A percentile compares a stretch with the other conserved stretches of the same genome.
These are phyloP conservation scores for Helianthus tuberosus DNA, from an alignment of 129 eudicot species.

Conservation along the genomic window DNA sequence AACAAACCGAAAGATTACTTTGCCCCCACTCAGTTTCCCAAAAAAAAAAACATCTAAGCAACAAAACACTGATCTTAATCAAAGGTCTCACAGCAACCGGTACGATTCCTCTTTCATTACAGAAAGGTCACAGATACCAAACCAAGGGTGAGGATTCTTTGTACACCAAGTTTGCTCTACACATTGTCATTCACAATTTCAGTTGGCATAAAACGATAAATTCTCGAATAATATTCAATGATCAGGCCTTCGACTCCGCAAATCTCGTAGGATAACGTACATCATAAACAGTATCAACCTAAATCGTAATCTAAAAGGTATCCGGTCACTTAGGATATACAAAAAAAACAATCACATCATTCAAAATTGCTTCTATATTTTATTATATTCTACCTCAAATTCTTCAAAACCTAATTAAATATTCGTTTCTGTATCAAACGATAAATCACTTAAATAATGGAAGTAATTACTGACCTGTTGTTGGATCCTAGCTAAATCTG, in stretches of 20 bases:
- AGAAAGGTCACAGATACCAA: background rate
- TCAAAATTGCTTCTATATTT: background rate
- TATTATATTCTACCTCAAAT: background rate
- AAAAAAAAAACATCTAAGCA: background rate
- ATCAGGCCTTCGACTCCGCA: constrained; percentile 9
- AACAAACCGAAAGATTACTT: constrained; percentile 3
- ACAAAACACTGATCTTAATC: constrained; percentile 1
- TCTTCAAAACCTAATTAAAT: constrained; percentile 20
- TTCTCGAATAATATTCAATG: constrained; percentile 3
- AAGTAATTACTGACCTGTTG: constrained; percentile 60
- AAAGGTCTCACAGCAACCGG: background rate
- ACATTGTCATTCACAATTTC: background rate
- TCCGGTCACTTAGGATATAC: background rate
- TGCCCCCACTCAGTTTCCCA: background rate
- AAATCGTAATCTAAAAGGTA: constrained; percentile 13
- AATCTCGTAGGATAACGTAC: constrained; percentile 16
- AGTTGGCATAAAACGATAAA: background rate
- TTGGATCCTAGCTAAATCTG: constrained; percentile 76
- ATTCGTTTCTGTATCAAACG: background rate
- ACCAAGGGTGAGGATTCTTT: background rate
- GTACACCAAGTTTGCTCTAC: background rate
- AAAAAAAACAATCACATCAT: constrained; percentile 6
- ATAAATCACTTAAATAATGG: constrained; percentile 10
- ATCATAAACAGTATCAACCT: constrained; percentile 12
- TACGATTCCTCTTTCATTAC: constrained; percentile 5